Conservation (phyloP, 2,329 filamentous ascomycete species). For the Mariannaea sp. region DNA sequence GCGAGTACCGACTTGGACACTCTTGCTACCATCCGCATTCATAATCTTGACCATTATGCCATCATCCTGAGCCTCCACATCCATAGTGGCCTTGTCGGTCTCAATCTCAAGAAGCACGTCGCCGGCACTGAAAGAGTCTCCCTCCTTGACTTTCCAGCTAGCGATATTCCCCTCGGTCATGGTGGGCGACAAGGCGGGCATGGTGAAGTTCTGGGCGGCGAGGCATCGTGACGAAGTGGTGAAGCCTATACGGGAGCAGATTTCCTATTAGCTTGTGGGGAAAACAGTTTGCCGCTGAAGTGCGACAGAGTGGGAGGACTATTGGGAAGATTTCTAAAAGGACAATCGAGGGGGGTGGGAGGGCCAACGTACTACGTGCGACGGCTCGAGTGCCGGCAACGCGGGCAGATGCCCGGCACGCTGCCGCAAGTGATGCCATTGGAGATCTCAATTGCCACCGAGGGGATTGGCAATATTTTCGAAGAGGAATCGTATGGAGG, state of each 20-base stretch:
- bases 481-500: conserved; percentile 19
- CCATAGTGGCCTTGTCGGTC: conserved; percentile 94
- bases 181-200: conserved; percentile 89
- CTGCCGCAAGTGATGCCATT: conserved; percentile 71
- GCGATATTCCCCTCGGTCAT: conserved; percentile 94
- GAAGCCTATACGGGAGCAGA: conserved; percentile 56
- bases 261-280: conserved; percentile 27
- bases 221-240: conserved; percentile 64
- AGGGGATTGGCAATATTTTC: conserved; percentile 26
- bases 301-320: conserved; percentile 34
- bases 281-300: conserved; percentile 2
- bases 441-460: conserved; percentile 36
- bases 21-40: conserved; percentile 73
- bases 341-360: conserved; percentile 3
- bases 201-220: conserved; percentile 85
- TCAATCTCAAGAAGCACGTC: conserved; percentile 92
- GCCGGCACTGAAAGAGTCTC: conserved; percentile 78
- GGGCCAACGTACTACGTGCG: conserved; percentile 63
- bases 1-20: conserved; percentile 75
- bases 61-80: conserved; percentile 91
- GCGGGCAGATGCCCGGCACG: conserved; percentile 67
- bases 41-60: conserved; percentile 85
- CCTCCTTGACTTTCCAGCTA: conserved; percentile 85
- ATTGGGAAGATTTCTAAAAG: conserved; percentile 14
- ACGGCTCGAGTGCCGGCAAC: conserved; percentile 55